Evolutionary conservation across 768 basidiomycete species (phyloP), one percentile per base, ranked within the genome.

Genomic region (Coprinopsis sp.): DNA sequence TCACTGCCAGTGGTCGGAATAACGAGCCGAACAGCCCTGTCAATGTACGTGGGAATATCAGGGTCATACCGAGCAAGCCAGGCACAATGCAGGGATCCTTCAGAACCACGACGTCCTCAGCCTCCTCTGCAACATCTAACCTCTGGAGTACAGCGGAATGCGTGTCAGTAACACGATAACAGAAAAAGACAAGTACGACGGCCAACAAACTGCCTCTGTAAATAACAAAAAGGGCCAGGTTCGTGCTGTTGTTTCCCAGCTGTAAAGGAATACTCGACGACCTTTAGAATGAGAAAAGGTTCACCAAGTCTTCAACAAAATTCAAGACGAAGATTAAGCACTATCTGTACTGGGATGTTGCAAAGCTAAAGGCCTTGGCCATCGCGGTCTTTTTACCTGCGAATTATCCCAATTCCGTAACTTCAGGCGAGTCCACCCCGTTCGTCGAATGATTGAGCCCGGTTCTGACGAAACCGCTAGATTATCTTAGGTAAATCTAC

Each of bases 401-500:
- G 14, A 47, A 47, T 4, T 54, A 51, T 44, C 53, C 53, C 12
- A 44, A 46, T 11, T 51, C 50, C 23, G 53, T 54, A 6, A 51
- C 53, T 21, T 44, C 50, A 42, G 53, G 53, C 51, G 21, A 24
- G 44, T 42, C n/a, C n/a, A 16, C 21, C 18, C 39, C 16, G 10
- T 24, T 16, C 14, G n/a, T 23, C 27, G 16, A 12, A 24, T 22
- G 22, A 24, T n/a, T 10, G 3, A 40, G 18, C 36, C 25, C n/a
- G 13, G 29, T 24, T 13, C 27, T 21, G 46, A 33, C 33, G 22
- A 21, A 21, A 27, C 31, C 19, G 3, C 16, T 53, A 81, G 81
- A 82, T 58, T 82, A 82, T 58, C 61, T 78, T 44, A 62, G 68
- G 81, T n/a, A n/a, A n/a, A n/a, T 81, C 54, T 50, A 73, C 53